Evolutionary conservation across 257 asterid genomes (phyloP), one percentile per base, ranked within the genome.

Genomic region (Gardenia jasminoides): DNA sequence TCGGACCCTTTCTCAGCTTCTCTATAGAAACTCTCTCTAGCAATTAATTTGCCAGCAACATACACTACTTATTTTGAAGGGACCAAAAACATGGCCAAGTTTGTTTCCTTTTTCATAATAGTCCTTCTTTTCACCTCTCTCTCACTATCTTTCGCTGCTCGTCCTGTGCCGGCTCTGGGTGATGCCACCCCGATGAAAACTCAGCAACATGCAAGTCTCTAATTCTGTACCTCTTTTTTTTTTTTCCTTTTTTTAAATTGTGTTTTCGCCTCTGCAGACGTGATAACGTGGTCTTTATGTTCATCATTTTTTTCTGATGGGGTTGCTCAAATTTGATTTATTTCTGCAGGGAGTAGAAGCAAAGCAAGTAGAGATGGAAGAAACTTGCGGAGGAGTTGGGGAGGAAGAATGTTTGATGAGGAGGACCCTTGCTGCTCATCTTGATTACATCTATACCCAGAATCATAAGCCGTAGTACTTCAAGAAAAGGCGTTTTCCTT

Each of bases 391-490:
- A 7, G 94, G 91, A 77, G 59, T 84, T 26, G 82, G 83, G 48
- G 89, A 89, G 74, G 93, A 89, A 33, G 93, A 90, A 82, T 91
- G 93, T 74, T 83, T 91, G 84, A 88, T 76, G 92, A 90, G 93
- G 64, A 88, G 91, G 54, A 88, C 90, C 24, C 83, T 88, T 6
- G 84, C 56, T 79, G 97, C 94, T 39, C 94, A 90, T 81, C 61
- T 79, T 67, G 97, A 91, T 75, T 91, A 90, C 79, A 91, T 90
- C 65, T 91, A 91, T 24, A 91, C 97, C 62, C 97, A 91, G 84
- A 74, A 82, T 4, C 87, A 87, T 20, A 86, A 88, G 3, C 91
- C 93, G n/a, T 91, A 28, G 70, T 66, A 44, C 22, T 48, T 6
- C 22, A 41, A 7, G 13, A 70, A 47, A 22, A 28, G 6, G 16